These are phyloP conservation scores for Didymella segeticola DNA, from an alignment of 2,329 filamentous ascomycete species.

Conservation along the genomic window DNA sequence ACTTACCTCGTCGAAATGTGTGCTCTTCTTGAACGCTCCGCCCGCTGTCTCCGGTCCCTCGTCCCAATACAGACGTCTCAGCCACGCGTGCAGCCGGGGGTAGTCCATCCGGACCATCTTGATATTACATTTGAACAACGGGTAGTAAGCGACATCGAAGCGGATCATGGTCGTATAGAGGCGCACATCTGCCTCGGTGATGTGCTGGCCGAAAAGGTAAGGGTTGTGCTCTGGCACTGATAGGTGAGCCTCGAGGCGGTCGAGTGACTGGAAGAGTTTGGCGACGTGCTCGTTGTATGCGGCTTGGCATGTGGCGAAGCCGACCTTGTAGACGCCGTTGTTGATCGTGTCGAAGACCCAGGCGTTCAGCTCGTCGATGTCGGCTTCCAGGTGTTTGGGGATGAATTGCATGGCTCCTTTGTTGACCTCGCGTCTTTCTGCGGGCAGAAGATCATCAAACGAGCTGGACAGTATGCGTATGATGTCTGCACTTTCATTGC, in stretches of 20 bases:
- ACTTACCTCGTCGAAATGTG: conserved; percentile 34
- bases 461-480: conserved; percentile 41
- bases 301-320: conserved; percentile 84
- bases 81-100: conserved; percentile 78
- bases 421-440: conserved; percentile 62
- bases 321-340: conserved; percentile 66
- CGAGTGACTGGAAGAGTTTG: conserved; percentile 77
- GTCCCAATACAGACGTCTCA: conserved; percentile 85
- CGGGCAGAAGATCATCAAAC: conserved; percentile 43
- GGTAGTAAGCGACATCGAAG: conserved; percentile 61
- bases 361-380: conserved; percentile 78
- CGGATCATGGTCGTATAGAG: conserved; percentile 65
- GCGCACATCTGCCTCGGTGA: conserved; percentile 58
- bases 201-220: conserved; percentile 74
- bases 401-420: conserved; percentile 67
- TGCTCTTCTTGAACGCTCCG: conserved; percentile 40
- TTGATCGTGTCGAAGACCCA: conserved; percentile 76
- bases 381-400: conserved; percentile 65
- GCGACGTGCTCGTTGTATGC: conserved; percentile 80
- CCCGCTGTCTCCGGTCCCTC: conserved; percentile 34
- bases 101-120: conserved; percentile 85
- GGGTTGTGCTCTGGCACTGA: conserved; percentile 58
- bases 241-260: conserved; percentile 77
- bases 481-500: conserved; percentile 47
- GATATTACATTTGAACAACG: conserved; percentile 78